A percentile compares a stretch with the other conserved stretches of the same genome.
Conservation (phyloP, 352 stramenopile species). For the Phytopythium oedochilum region DNA sequence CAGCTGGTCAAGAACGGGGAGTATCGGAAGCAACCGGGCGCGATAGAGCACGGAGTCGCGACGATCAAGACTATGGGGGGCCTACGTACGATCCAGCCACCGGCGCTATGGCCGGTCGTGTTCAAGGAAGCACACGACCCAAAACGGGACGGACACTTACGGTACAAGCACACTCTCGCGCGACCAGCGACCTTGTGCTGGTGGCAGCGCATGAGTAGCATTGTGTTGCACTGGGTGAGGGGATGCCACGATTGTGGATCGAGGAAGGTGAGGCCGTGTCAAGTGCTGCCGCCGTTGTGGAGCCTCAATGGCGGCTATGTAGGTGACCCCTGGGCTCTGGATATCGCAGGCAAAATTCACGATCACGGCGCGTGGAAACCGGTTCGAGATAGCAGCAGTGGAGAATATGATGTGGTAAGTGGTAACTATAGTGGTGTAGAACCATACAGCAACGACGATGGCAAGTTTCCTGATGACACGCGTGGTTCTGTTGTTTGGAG, state of each 20-base stretch:
- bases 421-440: background rate
- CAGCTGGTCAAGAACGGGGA: background rate
- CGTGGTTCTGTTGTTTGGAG: background rate
- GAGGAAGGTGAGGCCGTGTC: conserved; percentile 4
- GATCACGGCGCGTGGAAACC: background rate
- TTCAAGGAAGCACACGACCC: conserved; percentile 9
- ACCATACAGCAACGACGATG: background rate
- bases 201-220: conserved; percentile 5
- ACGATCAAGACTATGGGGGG: background rate
- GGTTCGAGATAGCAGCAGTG: conserved; percentile 7
- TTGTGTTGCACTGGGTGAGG: background rate
- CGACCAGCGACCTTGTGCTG: background rate
- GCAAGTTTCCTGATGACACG: background rate
- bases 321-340: conserved; percentile 11
- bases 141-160: conserved; percentile 7
- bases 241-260: conserved; percentile 7
- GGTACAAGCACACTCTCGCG: conserved; percentile 2
- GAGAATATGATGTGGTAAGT: conserved; percentile 7
- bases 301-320: conserved; percentile 10
- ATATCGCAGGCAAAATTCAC: conserved; percentile 6
- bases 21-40: background rate
- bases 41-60: background rate
- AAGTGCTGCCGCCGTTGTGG: conserved; percentile 12
- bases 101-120: conserved; percentile 6
- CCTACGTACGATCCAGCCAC: conserved; percentile 1